Evolutionary conservation across 2,329 filamentous ascomycete species (phyloP), one percentile per base, ranked within the genome.

Genomic region (Rutstroemia sp.): DNA sequence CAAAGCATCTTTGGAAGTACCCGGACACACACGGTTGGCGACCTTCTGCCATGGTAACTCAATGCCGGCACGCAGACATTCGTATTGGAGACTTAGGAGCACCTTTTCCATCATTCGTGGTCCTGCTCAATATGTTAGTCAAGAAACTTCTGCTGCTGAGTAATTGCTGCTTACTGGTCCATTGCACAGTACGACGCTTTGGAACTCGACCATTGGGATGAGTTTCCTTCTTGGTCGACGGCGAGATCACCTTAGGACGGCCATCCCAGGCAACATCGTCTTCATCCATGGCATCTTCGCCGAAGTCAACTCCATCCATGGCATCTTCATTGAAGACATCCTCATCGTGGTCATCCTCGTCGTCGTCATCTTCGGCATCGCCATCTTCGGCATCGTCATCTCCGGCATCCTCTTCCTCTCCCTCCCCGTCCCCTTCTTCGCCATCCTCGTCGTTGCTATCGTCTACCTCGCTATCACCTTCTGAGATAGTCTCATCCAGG

Each of bases 71-170:
- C 55, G 52, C 8, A 62, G 59, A 17, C 56, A 70, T 60, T 77
- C 75, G 37, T 74, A 77, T 10, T 72, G 65, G 0, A 76, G 59
- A 54, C 71, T 63, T 0, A 77, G 64, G 0, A 77, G 56, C 0
- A 76, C 60, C 61, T 77, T 78, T 39, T 78, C 75, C 0, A 69
- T 65, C 73, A 78, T 78, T 9, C 75, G 27, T 30, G 27, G 27
- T 30, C 9, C 27, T 30, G 27, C 2, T 4, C 27, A 30, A 30
- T 30, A 3, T 30, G 10, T 30, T 30, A 30, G 27, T 30, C 27
- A 30, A 30, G 27, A 9, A 8, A 30, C 27, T 30, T 30, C 10
- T 10, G 10, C 27, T 30, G 27, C 27, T 30, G 17, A 38, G 42
- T 3, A 5, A 6, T 10, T 1, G 14, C 25, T 5, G 67, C 74